Base-by-base conservation (phyloP, 257 asterid genomes). In the Petunia secreta region DNA sequence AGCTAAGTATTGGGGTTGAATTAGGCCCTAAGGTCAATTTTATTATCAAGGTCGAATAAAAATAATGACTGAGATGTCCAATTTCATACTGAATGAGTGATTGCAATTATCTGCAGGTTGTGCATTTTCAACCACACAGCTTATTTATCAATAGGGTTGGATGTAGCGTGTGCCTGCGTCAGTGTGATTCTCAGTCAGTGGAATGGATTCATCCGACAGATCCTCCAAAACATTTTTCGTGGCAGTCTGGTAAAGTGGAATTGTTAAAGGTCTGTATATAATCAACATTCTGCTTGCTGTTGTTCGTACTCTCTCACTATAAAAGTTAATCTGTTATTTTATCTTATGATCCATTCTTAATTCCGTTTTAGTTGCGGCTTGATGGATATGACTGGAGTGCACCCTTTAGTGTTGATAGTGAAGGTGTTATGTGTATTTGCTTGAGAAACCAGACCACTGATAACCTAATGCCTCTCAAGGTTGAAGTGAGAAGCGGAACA, bases 91-190 rank as follows among this genome's bases (percentile, higher is more conserved):
- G 78, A 73, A 50, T 50, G 62, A 50, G 36, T 52, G 55, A 36
- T 66, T 79, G 43, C 80, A 75, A 80, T 77, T 80, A 58, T 71
- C 13, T 90, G 84, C 91, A 96, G 99, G 99, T 94, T 73, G 91
- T 96, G 82, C 97, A 96, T 89, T 89, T 93, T 86, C 99, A 94
- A 88, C 99, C 99, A 74, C 98, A 92, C 82, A 89, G 96, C 36
- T 82, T 92, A 89, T 90, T 89, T 85, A 64, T 91, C 78, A 96
- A 96, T 89, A 88, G 98, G 89, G 89, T 89, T 71, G 99, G 99
- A 54, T 83, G 85, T 84, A 85, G 93, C 79, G 80, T 96, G 82
- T 94, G 97, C 85, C 54, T 96, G 83, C 88, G 77, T 82, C 99
- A 96, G 81, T 88, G 90, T 85, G 93, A 90, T 85, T 87, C 96